Conservation (phyloP, 805 yeast genomes). For the Komagataella populi region DNA sequence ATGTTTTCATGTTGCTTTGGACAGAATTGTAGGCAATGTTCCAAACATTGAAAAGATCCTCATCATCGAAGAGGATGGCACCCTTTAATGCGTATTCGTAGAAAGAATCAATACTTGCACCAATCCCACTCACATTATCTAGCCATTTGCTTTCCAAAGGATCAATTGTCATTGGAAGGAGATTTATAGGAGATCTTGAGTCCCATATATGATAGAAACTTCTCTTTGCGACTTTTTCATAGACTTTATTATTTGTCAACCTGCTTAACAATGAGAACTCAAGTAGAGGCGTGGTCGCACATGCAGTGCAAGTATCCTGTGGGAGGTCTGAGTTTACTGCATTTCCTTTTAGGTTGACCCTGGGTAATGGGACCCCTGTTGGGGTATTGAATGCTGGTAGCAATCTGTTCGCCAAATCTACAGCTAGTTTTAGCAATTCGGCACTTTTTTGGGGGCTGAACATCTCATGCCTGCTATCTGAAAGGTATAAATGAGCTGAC, state of each 20-base stretch:
- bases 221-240: slow-evolving; percentile 43
- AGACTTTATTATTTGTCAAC: slow-evolving; percentile 61
- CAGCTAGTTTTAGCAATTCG: slow-evolving; percentile 54
- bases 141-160: slow-evolving; percentile 41
- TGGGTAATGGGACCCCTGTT: slow-evolving; percentile 61
- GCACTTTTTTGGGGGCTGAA: slow-evolving; percentile 45
- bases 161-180: slow-evolving; percentile 70
- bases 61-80: slow-evolving; percentile 57
- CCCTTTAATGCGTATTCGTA: slow-evolving; percentile 81
- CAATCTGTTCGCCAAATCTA: slow-evolving; percentile 60
- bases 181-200: slow-evolving; percentile 41
- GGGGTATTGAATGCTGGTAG: slow-evolving; percentile 56
- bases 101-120: slow-evolving; percentile 86
- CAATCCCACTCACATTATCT: slow-evolving; percentile 60
- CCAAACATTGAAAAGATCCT: slow-evolving; percentile 41
- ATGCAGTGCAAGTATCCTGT: slow-evolving; percentile 73
- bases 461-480: slow-evolving; percentile 29
- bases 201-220: slow-evolving; percentile 67
- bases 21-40: slow-evolving; percentile 44
- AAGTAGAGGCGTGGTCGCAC: slow-evolving; percentile 71
- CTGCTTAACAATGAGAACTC: slow-evolving; percentile 69
- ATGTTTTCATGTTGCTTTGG: slow-evolving; percentile 28
- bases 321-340: slow-evolving; percentile 28
- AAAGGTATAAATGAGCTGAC: slow-evolving; percentile 64
- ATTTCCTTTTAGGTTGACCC: slow-evolving; percentile 56